These are phyloP conservation scores for Cladosporium sp. DNA, from an alignment of 2,329 filamentous ascomycete genomes.

Conservation along the genomic window DNA sequence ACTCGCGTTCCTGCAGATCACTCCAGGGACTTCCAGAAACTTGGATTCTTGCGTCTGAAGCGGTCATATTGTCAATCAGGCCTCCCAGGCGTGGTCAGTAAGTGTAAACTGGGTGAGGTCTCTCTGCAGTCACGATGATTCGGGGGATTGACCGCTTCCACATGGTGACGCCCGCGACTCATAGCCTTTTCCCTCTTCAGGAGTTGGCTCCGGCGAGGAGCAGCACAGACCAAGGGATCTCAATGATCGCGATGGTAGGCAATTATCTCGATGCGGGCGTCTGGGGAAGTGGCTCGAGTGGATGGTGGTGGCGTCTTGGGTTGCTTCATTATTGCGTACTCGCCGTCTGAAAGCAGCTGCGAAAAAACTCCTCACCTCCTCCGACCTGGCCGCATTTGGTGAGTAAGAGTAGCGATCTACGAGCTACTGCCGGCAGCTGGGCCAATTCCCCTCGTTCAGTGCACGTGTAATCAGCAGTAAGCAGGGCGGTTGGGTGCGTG, in stretches of 20 bases:
- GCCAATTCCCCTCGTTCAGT: background rate
- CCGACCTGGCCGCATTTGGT: background rate
- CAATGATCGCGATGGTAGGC: background rate
- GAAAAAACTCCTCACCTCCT: background rate
- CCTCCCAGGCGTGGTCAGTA: background rate
- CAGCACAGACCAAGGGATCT: background rate
- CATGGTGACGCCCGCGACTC: background rate
- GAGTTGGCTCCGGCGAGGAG: background rate
- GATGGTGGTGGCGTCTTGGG: background rate
- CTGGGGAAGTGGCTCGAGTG: conserved; percentile 2
- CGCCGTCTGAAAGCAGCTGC: background rate
- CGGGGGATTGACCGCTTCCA: background rate
- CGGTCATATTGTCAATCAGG: background rate
- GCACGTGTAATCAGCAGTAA: background rate
- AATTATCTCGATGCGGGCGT: background rate
- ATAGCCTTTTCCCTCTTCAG: background rate
- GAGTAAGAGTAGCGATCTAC: background rate
- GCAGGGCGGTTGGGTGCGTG: background rate
- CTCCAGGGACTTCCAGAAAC: background rate
- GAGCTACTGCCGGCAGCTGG: background rate
- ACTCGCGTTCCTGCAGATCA: background rate
- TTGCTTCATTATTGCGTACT: conserved; percentile 13
- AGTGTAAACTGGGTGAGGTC: background rate
- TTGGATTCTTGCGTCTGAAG: background rate
- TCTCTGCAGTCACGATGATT: background rate